Conservation (phyloP, 352 stramenopile genomes). For the Peronospora tabacina region DNA sequence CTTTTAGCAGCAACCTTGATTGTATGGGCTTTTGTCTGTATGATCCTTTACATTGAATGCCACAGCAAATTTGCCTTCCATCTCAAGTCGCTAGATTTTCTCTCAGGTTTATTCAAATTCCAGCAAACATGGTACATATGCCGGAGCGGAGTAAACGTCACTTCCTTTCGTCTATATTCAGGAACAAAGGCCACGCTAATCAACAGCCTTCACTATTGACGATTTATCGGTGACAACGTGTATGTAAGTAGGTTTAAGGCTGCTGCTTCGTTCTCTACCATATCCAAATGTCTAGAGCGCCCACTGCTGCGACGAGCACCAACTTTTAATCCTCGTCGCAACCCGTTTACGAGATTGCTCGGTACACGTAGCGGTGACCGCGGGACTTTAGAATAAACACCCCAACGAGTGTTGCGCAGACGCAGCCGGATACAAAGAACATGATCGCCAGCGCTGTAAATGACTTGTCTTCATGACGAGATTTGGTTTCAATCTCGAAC, state of each 20-base stretch:
- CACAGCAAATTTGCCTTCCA: too few relatives aligned
- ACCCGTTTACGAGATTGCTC: slow-evolving; percentile 34
- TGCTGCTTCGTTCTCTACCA: not conserved
- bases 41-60: too few relatives aligned
- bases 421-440: slow-evolving; percentile 57
- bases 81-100: too few relatives aligned
- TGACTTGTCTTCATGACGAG: slow-evolving; percentile 12
- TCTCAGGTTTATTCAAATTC: too few relatives aligned
- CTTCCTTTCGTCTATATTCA: not conserved
- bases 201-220: too few relatives aligned
- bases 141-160: too few relatives aligned
- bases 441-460: slow-evolving; percentile 28
- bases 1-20: too few relatives aligned
- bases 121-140: too few relatives aligned
- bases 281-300: slow-evolving; percentile 4
- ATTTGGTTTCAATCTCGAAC: slow-evolving; percentile 8
- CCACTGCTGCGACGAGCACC: not conserved
- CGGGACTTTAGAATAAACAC: slow-evolving; percentile 44
- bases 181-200: not conserved
- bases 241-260: not conserved
- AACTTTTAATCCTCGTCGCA: not conserved
- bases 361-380: slow-evolving; percentile 53
- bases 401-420: slow-evolving; percentile 34
- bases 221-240: not conserved
- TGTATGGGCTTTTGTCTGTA: too few relatives aligned